phyloP scores from a whole-genome alignment of 805 yeast genomes.

The Candida oleophila region DNA sequence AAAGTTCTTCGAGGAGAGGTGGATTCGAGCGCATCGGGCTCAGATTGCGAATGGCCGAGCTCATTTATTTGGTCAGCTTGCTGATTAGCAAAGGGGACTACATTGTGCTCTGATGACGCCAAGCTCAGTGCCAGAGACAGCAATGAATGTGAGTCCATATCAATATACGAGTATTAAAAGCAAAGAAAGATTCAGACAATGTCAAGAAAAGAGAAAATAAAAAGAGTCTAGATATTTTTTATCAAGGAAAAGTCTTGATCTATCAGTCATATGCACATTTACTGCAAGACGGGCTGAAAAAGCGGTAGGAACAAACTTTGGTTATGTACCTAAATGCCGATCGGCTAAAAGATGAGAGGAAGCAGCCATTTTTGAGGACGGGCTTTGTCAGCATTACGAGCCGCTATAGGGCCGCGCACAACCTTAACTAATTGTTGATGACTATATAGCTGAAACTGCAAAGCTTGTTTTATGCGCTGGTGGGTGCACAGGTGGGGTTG shows the following conservation, averaged over 20 bases:
- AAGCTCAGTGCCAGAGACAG: conserved; percentile 1
- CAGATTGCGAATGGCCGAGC: background rate
- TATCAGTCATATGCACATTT: background rate
- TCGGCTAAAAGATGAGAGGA: background rate
- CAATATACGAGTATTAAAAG: too few relatives aligned
- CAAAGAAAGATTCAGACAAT: too few relatives aligned
- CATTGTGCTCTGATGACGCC: conserved; percentile 2
- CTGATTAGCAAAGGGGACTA: background rate
- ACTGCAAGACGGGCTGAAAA: too few relatives aligned
- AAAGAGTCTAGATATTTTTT: too few relatives aligned
- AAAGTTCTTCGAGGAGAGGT: background rate
- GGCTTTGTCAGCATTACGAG: background rate
- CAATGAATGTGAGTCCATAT: background rate
- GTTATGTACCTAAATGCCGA: background rate
- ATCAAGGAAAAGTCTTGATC: too few relatives aligned
- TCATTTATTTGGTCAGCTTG: background rate
- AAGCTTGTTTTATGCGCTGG: too few relatives aligned
- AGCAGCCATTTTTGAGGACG: too few relatives aligned
- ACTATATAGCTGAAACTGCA: too few relatives aligned
- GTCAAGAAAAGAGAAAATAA: too few relatives aligned
- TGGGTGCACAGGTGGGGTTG: too few relatives aligned
- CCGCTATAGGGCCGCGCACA: background rate
- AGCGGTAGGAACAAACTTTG: too few relatives aligned
- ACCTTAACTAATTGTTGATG: too few relatives aligned
- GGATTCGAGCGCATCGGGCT: background rate